Base-by-base conservation (phyloP, 345 rosid species). In the Brassica napus region DNA sequence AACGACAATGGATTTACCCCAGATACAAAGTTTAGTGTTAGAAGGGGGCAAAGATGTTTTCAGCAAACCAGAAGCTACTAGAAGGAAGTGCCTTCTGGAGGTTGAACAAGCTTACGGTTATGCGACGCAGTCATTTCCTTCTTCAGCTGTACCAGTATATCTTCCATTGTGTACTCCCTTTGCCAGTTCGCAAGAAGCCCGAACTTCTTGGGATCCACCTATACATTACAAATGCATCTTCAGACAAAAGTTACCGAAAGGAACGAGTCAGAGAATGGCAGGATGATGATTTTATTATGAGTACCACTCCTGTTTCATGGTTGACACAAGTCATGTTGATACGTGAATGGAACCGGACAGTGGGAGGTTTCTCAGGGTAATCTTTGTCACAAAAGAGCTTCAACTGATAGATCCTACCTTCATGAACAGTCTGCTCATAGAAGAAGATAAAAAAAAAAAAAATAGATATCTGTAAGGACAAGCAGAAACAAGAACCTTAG, bases 351-450 rank as follows among this genome's bases (percentile, higher is more conserved):
- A 92, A 94, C 71, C 97, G 94, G 65, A 92, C 97, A 68, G 85
- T 94, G 15, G 98, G 98, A 63, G 98, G 97, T 87, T 88, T 94
- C 87, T 94, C 97, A 0, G 98, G 97, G 81, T 94, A 94, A 81
- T 94, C 98, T 87, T 94, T 92, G 82, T 92, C 97, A 9, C 98
- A 94, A 86, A 94, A 94, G 79, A 92, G 94, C 93, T 94, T 94
- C 90, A 94, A 84, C 83, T 92, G 97, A 85, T 94, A 94, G 77
- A 94, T 94, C 71, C 96, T 85, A 68, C 98, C 98, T 83, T 94
- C 98, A 82, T 94, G 97, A 65, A 94, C 98, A 79, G 96, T 90
- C 98, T 94, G 86, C 23, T 8, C 76, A 49, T 4, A 14, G 4
- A n/a, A 49, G 18, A 15, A 49, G 14, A 42, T 61, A 8, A 21